Evolutionary conservation across 495 filamentous ascomycete genomes (phyloP), one percentile per base, ranked within the genome.

Genomic region (Pyrenula massariospora): DNA sequence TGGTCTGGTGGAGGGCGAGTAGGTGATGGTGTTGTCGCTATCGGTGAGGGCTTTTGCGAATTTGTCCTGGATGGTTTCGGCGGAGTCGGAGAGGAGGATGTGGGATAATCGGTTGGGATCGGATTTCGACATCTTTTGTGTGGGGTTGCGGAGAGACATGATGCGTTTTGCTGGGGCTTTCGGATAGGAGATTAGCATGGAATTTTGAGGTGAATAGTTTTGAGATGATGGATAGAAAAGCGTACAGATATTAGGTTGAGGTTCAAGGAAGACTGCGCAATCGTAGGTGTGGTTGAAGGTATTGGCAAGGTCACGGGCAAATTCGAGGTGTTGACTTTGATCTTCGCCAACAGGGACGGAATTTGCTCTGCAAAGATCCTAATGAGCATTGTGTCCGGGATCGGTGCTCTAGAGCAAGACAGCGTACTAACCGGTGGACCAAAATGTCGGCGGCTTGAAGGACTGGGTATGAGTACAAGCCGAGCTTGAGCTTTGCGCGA

Each of bases 261-360:
- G 93, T 0, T 70, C 63, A 0, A 82, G 70, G 24, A 92, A 81
- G n/a, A 86, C n/a, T 8, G n/a, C 64, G 0, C 74, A 61, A 2
- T 79, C 77, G 65, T 86, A 91, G 15, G 76, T 67, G 64, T 85
- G 73, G 68, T 96, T 93, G 73, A 97, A 98, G 58, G 84, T 85
- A 56, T 80, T 84, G 22, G 85, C 93, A 58, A 86, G 84, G 61
- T 92, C 82, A 54, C 93, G 76, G 12, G 90, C 82, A 65, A 96
- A 94, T 68, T 98, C 94, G 50, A 98, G 77, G 68, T 98, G 93
- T 65, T 98, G 93, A 52, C 71, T 73, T 70, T 98, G 93, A 65
- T 98, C 93, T 59, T 91, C 87, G 25, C 93, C 93, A 1, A 97
- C 92, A 42, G 93, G 93, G 53, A 98, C 93, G 76, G 96, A 91